Base-by-base conservation (phyloP, 2,329 filamentous ascomycete genomes). In the Lachnellula arida region DNA sequence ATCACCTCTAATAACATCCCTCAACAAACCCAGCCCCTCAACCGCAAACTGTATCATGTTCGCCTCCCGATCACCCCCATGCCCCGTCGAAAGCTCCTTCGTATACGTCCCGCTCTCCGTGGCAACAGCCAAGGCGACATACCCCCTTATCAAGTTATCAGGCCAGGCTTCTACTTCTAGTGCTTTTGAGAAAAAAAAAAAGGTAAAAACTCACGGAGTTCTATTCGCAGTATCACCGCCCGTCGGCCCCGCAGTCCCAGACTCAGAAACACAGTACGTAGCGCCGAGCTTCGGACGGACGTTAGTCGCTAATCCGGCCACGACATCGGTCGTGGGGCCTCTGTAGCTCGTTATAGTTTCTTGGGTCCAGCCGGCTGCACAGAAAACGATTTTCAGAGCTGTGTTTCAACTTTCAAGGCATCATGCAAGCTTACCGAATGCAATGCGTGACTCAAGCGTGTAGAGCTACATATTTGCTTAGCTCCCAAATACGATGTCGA, bases 1-100 rank as follows among this genome's bases (percentile, higher is more conserved):
- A 51, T 68, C 65, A 0, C 66, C 67, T 23, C 63, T 75, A 42
- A 85, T 75, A 35, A 82, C 78, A 70, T 85, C 82, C 63, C 73
- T 76, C 60, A 85, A 67, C 59, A 86, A 66, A 64, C 67, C 77
- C 72, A 86, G 70, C 23, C 73, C 81, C 68, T 82, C 81, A 3
- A 76, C 73, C 0, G 83, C 81, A 75, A 87, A 87, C 39, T 70
- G 69, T 56, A 86, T 74, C 84, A 87, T 87, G 65, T 87, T 87
- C 50, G 62, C 77, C 65, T 81, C 77, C 54, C 84, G 71, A 64
- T 85, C 77, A 2, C 68, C 73, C 8, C 74, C 77, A 23, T 78
- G 68, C 7, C 77, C 80, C 1, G 82, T 86, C 51, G 81, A 75
- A 28, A 82, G 63, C 68, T 86, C 84, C 53, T 75, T 76, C 52